Evolutionary conservation across 805 yeast genomes (phyloP).

Genomic region (Metschnikowia peoriensis): DNA sequence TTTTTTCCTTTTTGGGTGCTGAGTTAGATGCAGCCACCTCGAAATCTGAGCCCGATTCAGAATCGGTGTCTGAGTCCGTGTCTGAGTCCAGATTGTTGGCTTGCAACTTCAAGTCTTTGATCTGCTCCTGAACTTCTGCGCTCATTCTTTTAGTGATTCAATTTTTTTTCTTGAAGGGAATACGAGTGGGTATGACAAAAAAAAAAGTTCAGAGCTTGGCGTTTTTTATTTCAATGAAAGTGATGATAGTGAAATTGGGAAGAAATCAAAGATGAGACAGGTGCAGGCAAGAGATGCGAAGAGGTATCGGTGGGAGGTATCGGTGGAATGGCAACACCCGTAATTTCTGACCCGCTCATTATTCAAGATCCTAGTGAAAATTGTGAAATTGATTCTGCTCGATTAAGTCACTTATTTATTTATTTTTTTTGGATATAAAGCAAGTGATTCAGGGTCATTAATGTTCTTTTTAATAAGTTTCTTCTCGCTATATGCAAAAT

Average conservation of each 20-base stretch:
- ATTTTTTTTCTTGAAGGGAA: neutral
- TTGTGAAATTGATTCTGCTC: too few species aligned
- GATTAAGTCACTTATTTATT: too few species aligned
- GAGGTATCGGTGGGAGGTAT: neutral
- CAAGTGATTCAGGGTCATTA: too few species aligned
- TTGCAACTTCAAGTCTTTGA: conserved; percentile 6
- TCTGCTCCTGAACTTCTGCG: conserved; percentile 1
- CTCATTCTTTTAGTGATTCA: neutral
- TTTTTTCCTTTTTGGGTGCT: conserved; percentile 14
- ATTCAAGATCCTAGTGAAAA: too few species aligned
- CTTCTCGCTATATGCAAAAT: neutral
- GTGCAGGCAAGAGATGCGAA: conserved; percentile 7
- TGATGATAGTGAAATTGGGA: neutral
- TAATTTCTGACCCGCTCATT: too few species aligned
- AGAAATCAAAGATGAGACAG: conserved; percentile 4
- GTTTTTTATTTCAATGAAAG: too few species aligned
- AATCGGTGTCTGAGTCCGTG: neutral
- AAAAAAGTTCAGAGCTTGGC: too few species aligned
- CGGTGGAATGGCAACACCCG: too few species aligned
- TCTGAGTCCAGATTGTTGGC: conserved; percentile 3
- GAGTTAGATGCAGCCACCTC: neutral
- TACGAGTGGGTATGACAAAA: neutral
- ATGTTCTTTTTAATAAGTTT: neutral
- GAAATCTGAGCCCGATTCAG: conserved; percentile 4
- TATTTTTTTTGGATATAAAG: too few species aligned